phyloP scores from a whole-genome alignment of 2,329 filamentous ascomycete species.

The Akanthomyces lecanii region DNA sequence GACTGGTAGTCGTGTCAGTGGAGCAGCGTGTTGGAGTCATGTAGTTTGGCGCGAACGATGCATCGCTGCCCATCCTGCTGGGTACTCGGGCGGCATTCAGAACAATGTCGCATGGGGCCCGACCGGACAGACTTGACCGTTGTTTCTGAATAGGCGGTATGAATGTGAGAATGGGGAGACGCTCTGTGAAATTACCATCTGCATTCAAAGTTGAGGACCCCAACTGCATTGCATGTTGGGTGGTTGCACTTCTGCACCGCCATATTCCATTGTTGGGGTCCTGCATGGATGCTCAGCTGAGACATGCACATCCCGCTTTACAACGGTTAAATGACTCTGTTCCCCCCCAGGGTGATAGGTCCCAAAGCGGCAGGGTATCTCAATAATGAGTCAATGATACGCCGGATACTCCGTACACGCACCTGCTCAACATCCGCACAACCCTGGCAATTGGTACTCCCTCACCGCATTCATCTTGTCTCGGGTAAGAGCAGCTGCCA shows the following conservation, averaged over 20 bases:
- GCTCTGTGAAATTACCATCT: background rate
- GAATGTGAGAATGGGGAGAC: background rate
- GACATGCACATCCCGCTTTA: background rate
- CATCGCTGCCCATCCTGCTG: background rate
- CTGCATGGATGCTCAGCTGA: background rate
- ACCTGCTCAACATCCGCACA: background rate
- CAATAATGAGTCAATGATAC: background rate
- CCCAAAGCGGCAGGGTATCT: background rate
- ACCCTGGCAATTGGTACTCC: background rate
- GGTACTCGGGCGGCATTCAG: background rate
- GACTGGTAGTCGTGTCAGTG: background rate
- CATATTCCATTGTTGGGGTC: background rate
- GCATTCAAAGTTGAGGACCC: background rate
- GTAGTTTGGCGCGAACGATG: background rate
- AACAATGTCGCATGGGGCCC: background rate
- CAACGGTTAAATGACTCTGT: background rate
- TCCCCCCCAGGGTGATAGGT: too few relatives aligned
- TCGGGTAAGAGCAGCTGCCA: background rate
- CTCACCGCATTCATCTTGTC: slow-evolving; percentile 11
- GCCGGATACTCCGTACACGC: background rate
- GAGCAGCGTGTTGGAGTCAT: background rate
- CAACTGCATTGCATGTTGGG: background rate
- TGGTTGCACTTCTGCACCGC: background rate
- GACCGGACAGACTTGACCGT: background rate
- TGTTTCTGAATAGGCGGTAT: background rate